phyloP scores from a whole-genome alignment of 1,284 basidiomycete genomes.

The Thecaphora frezii region DNA sequence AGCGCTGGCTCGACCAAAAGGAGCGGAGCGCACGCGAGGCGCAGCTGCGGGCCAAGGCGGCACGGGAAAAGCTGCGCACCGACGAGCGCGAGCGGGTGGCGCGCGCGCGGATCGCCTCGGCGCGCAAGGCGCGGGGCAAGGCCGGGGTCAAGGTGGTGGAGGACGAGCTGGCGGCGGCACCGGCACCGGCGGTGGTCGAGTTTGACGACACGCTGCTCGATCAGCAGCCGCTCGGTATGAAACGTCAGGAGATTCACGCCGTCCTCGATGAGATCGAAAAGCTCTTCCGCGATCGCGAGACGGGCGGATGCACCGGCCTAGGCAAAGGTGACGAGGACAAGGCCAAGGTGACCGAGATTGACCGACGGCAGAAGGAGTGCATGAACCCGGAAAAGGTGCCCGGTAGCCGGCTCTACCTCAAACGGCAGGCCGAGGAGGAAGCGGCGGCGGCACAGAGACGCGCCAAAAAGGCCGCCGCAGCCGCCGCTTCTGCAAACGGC shows the following conservation, averaged over 20 bases:
- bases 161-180: constrained; percentile 13
- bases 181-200: constrained; percentile 3
- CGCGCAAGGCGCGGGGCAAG: constrained; percentile 16
- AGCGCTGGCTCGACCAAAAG: constrained; percentile 65
- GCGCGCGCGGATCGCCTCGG: constrained; percentile 15
- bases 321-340: constrained; percentile 24
- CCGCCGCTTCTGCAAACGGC: background rate
- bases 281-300: constrained; percentile 11
- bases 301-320: constrained; percentile 15
- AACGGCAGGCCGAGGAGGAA: constrained; percentile 8
- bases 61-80: constrained; percentile 5
- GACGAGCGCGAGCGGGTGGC: constrained; percentile 11
- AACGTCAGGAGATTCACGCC: constrained; percentile 68
- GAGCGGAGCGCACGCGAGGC: constrained; percentile 3
- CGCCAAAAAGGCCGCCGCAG: background rate
- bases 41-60: constrained; percentile 6
- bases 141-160: constrained; percentile 22
- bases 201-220: constrained; percentile 21
- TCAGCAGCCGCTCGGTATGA: constrained; percentile 51
- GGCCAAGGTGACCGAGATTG: constrained; percentile 42
- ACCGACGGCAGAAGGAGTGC: constrained; percentile 29
- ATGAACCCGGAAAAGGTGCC: constrained; percentile 22
- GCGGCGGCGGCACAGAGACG: background rate
- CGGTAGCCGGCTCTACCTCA: constrained; percentile 8
- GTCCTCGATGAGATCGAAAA: constrained; percentile 64